Base-by-base conservation (phyloP, 106 monocot genomes). In the Phalaenopsis equestris region DNA sequence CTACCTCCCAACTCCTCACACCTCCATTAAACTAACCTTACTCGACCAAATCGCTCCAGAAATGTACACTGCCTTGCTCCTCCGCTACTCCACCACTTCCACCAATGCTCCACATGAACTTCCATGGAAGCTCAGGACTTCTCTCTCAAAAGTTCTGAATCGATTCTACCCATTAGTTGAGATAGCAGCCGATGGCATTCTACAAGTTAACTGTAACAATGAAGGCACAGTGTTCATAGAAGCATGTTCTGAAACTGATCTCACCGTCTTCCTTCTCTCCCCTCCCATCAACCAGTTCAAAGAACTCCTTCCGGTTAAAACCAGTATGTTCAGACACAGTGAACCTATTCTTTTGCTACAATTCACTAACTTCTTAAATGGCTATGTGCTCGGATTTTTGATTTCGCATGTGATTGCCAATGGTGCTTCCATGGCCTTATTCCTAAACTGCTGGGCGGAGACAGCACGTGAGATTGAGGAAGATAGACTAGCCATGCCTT, bases 101-200 rank as follows among this genome's bases (percentile, higher is more conserved):
- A 12, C 65, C 18, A 5, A 42, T 24, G 79, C 43, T 39, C 6
- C 8, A 16, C 17, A 5, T 11, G 55, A 38, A 42, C 38, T 55
- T 19, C 42, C 78, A 38, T 3, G 1, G 37, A 23, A 58, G 3
- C 81, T 87, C 36, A 84, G 79, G 49, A 19, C 74, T 3, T 87
- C 87, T 0, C 87, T 84, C 8, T 87, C 87, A 5, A 11, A 67
- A 68, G 79, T 78, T 49, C 23, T 87, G 37, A 52, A 45, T 5
- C 79, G 56, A 57, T 84, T 84, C 43, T 87, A 82, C 19, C 87
- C 87, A 8, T 46, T 87, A n/a, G 87, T 82, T 77, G 56, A 38
- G 41, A 72, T n/a, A 5, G 65, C 82, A 39, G 14, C 11, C 19
- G 72, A 65, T 21, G 47, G 42, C 36, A 81, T 49, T 39, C 76